Conservation (phyloP, 257 asterid genomes). For the Solanum infundibuliforme region DNA sequence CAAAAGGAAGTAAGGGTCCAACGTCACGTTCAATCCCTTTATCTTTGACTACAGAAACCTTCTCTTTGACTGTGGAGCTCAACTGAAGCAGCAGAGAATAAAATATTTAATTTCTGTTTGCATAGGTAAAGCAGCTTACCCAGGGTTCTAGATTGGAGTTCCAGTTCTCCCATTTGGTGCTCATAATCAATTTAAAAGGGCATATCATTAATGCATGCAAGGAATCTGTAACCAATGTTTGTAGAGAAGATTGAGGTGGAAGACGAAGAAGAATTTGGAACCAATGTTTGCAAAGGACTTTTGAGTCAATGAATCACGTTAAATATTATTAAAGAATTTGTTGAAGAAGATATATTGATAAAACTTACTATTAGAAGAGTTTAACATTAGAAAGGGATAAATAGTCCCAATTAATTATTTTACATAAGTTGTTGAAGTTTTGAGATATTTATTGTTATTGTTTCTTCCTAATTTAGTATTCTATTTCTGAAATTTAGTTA, state of each 20-base stretch:
- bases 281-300: not conserved
- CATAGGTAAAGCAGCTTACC: not conserved
- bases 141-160: not conserved
- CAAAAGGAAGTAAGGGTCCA: constrained; percentile 63
- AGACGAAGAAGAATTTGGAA: not conserved
- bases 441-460: not conserved
- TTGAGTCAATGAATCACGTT: not conserved
- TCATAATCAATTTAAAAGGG: not conserved
- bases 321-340: not conserved
- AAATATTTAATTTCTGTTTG: not conserved
- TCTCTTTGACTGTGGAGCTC: constrained; percentile 30
- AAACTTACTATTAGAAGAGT: not conserved
- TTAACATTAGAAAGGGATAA: not conserved
- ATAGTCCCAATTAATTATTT: not conserved
- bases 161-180: not conserved
- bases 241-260: not conserved
- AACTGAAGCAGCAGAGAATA: constrained; percentile 40
- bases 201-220: not conserved
- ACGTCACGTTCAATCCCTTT: constrained; percentile 18
- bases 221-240: not conserved
- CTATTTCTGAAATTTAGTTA: not conserved
- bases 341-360: not conserved
- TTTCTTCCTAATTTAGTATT: not conserved
- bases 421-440: not conserved
- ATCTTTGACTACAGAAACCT: constrained; percentile 38